Evolutionary conservation across 169 alveolate genomes (phyloP), one percentile per base, ranked within the genome.

Genomic region (Condylostoma magnum): DNA sequence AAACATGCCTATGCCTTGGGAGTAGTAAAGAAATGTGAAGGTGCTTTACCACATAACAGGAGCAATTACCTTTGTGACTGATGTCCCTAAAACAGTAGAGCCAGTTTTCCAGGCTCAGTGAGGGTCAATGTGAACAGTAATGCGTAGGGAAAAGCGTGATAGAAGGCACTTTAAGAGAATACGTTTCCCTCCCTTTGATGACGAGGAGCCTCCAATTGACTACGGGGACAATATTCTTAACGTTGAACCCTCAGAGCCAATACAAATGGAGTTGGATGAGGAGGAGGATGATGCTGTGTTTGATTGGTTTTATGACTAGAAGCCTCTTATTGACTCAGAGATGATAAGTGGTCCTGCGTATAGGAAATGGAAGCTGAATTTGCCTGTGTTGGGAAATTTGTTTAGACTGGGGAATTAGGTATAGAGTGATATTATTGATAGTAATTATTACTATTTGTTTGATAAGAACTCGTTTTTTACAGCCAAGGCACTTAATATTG

Each of bases 111-210:
- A 97, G 65, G 99, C 99, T 5, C 99, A 99, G 83, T 98, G 99
- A 99, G 99, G 99, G 6, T 95, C 99, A 15, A 96, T 97, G 99
- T 99, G 99, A 99, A 97, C 97, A 28, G 95, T 97, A 99, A 99
- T 99, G 99, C 92, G 99, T 78, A 92, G 99, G 72, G 99, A 97
- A 84, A 97, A 97, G 86, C 90, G 99, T 67, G 99, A 99, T 85
- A 86, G 99, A 50, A 88, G 99, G 10, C 99, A 99, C 89, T 99
- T 99, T 92, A 99, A 99, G 88, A 94, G 99, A 79, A 98, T 99
- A 99, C 90, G 99, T 73, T 98, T 98, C 72, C 99, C 99, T 1
- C 99, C 99, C 36, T 98, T 98, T 77, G 99, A 98, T 84, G 99
- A 98, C 77, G 99, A 98, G 87, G 99, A 98, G 72, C 99, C 99